A percentile compares a stretch with the other conserved stretches of the same genome.
phyloP scores from a whole-genome alignment of 108 stramenopile species.

The Parietichytrium sp. region DNA sequence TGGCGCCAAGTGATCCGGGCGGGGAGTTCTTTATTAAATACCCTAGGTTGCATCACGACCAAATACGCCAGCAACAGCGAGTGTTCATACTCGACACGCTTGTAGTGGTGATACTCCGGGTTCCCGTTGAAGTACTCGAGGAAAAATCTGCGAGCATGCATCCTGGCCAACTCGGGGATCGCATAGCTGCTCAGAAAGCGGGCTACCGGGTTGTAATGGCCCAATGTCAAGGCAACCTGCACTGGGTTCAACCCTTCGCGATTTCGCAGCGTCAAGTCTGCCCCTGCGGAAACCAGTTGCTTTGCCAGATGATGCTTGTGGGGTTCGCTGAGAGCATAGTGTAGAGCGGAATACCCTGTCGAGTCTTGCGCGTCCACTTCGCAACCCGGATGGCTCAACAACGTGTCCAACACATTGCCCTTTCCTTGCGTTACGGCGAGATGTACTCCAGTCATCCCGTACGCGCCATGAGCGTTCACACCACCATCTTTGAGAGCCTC shows the following conservation, averaged over 20 bases:
- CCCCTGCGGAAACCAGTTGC: not conserved
- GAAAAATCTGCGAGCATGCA: not conserved
- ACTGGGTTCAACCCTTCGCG: not conserved
- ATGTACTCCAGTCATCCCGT: not conserved
- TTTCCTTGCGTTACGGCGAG: not conserved
- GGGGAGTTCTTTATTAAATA: not conserved
- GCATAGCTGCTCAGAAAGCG: not conserved
- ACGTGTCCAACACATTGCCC: not conserved
- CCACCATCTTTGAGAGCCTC: not conserved
- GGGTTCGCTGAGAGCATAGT: not conserved
- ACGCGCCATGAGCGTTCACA: not conserved
- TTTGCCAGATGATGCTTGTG: not conserved
- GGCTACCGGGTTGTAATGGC: slow-evolving; percentile 9
- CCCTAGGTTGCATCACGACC: slow-evolving; percentile 26
- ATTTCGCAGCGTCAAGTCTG: slow-evolving; percentile 8
- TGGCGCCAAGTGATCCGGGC: not conserved
- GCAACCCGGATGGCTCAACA: not conserved
- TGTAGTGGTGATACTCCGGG: slow-evolving; percentile 27
- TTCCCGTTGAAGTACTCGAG: slow-evolving; percentile 2
- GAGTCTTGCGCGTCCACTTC: not conserved
- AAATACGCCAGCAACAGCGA: not conserved
- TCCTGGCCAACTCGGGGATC: not conserved
- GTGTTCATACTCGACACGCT: not conserved
- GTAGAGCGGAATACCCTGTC: slow-evolving; percentile 19
- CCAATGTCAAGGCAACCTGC: not conserved